These are phyloP conservation scores for Sanghuangporus sanghuang DNA, from an alignment of 1,284 basidiomycete species.

Conservation along the genomic window DNA sequence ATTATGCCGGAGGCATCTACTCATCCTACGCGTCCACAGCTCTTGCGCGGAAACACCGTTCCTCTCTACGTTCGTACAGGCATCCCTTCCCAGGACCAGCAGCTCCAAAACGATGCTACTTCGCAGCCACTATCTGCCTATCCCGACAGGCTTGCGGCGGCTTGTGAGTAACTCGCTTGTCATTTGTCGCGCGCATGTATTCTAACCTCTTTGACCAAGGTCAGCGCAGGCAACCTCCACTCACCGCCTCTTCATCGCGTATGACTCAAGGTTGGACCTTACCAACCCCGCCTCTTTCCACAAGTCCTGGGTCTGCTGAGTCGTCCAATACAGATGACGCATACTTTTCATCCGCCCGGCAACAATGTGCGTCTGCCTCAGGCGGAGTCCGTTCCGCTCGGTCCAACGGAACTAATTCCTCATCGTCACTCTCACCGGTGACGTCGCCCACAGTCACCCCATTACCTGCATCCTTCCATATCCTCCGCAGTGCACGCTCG, in stretches of 20 bases:
- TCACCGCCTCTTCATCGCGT: constrained; percentile 4
- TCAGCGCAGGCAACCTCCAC: neutral
- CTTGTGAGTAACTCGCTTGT: neutral
- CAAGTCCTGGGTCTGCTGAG: constrained; percentile 15
- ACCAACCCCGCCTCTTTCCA: constrained; percentile 16
- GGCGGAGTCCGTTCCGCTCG: neutral
- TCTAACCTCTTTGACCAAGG: neutral
- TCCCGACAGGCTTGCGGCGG: constrained; percentile 1
- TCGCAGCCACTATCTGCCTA: constrained; percentile 5
- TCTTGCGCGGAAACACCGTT: constrained; percentile 15
- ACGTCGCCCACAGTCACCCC: constrained; percentile 11
- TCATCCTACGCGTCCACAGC: constrained; percentile 8
- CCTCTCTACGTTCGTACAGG: constrained; percentile 14
- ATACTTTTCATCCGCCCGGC: constrained; percentile 13
- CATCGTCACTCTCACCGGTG: neutral
- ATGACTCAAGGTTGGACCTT: constrained; percentile 5
- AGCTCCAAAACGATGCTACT: neutral
- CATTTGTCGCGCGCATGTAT: neutral
- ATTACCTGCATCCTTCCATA: constrained; percentile 6
- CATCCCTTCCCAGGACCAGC: constrained; percentile 7
- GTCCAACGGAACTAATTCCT: neutral
- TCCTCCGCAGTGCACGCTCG: constrained; percentile 12
- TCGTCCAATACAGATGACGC: constrained; percentile 12
- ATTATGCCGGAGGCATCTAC: constrained; percentile 8
- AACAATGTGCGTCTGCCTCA: neutral